Evolutionary conservation across 2,329 filamentous ascomycete species (phyloP), one percentile per base, ranked within the genome.

Genomic region (Phaeosphaeriaceae sp.): DNA sequence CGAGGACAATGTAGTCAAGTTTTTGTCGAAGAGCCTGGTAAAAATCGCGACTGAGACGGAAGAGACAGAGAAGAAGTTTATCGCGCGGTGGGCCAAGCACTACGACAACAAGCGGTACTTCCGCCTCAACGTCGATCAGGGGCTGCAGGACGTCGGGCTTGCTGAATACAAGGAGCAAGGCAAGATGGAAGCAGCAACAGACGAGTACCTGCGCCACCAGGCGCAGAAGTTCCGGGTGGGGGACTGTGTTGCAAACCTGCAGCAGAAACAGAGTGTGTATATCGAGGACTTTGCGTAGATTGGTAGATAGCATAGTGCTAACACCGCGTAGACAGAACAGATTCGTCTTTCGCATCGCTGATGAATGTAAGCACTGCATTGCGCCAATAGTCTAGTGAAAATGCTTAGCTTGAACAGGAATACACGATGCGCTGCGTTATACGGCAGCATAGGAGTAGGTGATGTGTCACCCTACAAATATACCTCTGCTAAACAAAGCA

Each of bases 111-210:
- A 46, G 2, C 36, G 57, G 21, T 59, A 51, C 25, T 66, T 56
- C 41, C 57, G 63, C 1, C 64, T 66, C 50, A 66, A 66, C 31
- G 61, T 65, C 13, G 53, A 59, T 2, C 58, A 62, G 13, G 63
- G 63, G 19, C 51, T 65, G 0, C 44, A 62, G 25, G 36, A 58
- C 6, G 54, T 65, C 2, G 58, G 44, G 0, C 54, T 66, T 5
- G 53, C 33, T 5, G 63, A 63, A 20, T 58, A 58, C n/a, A 49
- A 57, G 15, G 20, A 62, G 25, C 41, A 56, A 17, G 63, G 57
- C 19, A 31, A 9, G n/a, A 63, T 66, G 1, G 44, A 62, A 40
- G 56, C 56, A 25, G 58, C 49, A 1, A 60, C 63, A 17, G 44
- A 50, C 9, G 20, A 33, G 21, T 62, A 62, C 44, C 45, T 53